These are phyloP conservation scores for Podila verticillata DNA, from an alignment of 192 early-diverging fungal species.

Conservation along the genomic window DNA sequence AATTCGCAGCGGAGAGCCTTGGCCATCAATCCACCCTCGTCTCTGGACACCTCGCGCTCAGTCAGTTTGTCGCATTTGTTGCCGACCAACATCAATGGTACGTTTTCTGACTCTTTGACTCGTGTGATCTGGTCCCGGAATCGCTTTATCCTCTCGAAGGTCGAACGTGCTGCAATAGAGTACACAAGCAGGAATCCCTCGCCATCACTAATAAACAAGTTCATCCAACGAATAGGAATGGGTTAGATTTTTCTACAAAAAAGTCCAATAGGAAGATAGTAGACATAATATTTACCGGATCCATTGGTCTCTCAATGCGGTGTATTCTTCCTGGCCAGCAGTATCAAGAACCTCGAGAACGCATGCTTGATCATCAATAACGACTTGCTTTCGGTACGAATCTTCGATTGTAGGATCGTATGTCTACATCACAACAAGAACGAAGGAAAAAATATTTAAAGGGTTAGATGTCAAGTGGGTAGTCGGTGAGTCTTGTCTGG, in stretches of 20 bases:
- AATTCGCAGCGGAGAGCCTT: constrained; percentile 80
- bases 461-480: background rate
- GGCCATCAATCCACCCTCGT: constrained; percentile 86
- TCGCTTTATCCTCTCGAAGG: constrained; percentile 88
- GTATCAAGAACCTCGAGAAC: constrained; percentile 98
- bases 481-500: too few species aligned
- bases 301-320: constrained; percentile 84
- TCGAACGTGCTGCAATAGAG: constrained; percentile 87
- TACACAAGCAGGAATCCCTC: constrained; percentile 94
- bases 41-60: constrained; percentile 86
- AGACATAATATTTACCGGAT: constrained; percentile 64
- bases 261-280: background rate
- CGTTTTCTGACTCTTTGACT: constrained; percentile 89
- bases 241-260: background rate
- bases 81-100: constrained; percentile 93
- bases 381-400: constrained; percentile 97
- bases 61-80: constrained; percentile 92
- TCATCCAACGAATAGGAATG: background rate
- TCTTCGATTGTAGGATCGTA: constrained; percentile 99
- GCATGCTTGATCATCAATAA: constrained; percentile 96
- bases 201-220: constrained; percentile 59
- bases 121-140: constrained; percentile 90
- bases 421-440: constrained; percentile 76
- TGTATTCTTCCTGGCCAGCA: constrained; percentile 90
- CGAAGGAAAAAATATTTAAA: constrained; percentile 16